phyloP scores from a whole-genome alignment of 176 grass and related monocot species.

The Avena atlantica region DNA sequence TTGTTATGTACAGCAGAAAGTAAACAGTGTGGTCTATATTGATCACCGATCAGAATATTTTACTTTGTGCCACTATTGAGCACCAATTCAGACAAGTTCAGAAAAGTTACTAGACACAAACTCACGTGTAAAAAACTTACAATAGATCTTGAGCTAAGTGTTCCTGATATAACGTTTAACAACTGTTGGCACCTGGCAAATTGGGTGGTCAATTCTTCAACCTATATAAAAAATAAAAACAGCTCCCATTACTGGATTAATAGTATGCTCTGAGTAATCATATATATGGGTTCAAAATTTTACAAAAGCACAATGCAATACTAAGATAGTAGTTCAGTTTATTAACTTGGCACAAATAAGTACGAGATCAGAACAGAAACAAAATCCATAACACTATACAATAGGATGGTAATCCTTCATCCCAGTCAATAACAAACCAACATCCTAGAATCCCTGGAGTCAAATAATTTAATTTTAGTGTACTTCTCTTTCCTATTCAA shows the following conservation, averaged over 20 bases:
- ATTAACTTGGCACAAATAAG: not conserved
- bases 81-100: not conserved
- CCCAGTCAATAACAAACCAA: not conserved
- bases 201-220: slow-evolving; percentile 61
- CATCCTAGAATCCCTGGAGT: not conserved
- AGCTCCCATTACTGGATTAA: slow-evolving; percentile 24
- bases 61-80: not conserved
- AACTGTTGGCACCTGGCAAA: slow-evolving; percentile 58
- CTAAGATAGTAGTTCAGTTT: not conserved
- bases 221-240: slow-evolving; percentile 41
- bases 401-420: not conserved
- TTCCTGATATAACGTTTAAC: slow-evolving; percentile 63
- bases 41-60: slow-evolving; percentile 11
- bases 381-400: not conserved
- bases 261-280: slow-evolving; percentile 13
- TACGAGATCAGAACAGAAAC: slow-evolving; percentile 1
- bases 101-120: not conserved
- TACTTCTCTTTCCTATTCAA: slow-evolving; percentile 5
- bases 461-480: not conserved
- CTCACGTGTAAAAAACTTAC: slow-evolving; percentile 38
- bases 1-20: not conserved
- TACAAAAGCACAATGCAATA: not conserved
- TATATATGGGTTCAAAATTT: not conserved
- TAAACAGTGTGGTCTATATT: slow-evolving; percentile 15
- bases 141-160: slow-evolving; percentile 53